A percentile compares a stretch with the other conserved stretches of the same genome.
These are phyloP conservation scores for Cicer judaicum DNA, from an alignment of 306 rosid genomes.

Conservation along the genomic window DNA sequence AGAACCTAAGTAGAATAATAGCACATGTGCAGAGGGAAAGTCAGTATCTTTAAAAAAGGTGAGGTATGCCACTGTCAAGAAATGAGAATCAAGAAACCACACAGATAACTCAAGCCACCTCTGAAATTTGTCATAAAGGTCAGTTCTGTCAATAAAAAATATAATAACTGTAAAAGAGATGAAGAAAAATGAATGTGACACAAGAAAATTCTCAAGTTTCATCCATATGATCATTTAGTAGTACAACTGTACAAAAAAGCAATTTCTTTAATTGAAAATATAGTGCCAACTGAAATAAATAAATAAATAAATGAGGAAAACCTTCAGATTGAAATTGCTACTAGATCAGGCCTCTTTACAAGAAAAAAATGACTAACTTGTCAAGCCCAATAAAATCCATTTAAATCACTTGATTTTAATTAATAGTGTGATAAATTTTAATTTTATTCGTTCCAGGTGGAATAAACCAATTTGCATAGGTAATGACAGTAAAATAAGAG, in stretches of 20 bases:
- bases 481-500: not conserved
- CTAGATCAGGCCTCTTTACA: not conserved
- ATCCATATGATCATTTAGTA: not conserved
- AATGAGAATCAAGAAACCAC: slow-evolving; percentile 35
- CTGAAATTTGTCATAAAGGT: not conserved
- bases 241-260: slow-evolving; percentile 12
- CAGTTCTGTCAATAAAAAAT: slow-evolving; percentile 17
- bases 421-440: not conserved
- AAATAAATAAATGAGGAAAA: not conserved
- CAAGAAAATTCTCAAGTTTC: slow-evolving; percentile 18
- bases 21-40: slow-evolving; percentile 9
- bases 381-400: not conserved
- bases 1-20: slow-evolving; percentile 66
- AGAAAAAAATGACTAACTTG: not conserved
- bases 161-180: not conserved
- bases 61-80: slow-evolving; percentile 12
- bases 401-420: not conserved
- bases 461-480: not conserved
- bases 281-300: slow-evolving; percentile 11
- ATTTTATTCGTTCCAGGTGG: not conserved
- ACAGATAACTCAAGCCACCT: slow-evolving; percentile 31
- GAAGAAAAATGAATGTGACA: slow-evolving; percentile 26
- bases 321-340: not conserved
- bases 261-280: slow-evolving; percentile 7
- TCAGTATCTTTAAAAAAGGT: not conserved